Evolutionary conservation across 2,329 filamentous ascomycete genomes (phyloP).

Genomic region (Claviceps capensis): DNA sequence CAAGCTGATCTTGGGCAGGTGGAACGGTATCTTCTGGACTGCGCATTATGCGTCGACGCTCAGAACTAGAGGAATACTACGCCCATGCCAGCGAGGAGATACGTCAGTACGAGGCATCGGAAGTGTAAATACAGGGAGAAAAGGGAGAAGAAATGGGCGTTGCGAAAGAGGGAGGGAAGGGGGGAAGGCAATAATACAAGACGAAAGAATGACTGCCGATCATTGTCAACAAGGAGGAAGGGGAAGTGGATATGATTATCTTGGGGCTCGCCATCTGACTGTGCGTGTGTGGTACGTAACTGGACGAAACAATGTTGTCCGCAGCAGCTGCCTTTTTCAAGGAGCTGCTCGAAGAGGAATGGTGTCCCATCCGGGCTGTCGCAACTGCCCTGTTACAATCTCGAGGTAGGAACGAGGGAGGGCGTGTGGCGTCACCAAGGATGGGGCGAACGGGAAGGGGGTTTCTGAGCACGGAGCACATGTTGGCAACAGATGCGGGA

Average conservation of each 20-base stretch:
- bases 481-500: not conserved
- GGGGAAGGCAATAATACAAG: not conserved
- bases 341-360: slow-evolving; percentile 16
- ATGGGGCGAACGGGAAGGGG: not conserved
- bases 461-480: not conserved
- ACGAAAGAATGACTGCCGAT: not conserved
- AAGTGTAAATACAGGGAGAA: not conserved
- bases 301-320: too few species aligned
- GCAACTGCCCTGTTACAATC: slow-evolving; percentile 2
- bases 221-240: not conserved
- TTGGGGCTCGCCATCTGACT: slow-evolving; percentile 1
- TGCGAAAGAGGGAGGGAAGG: not conserved
- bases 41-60: slow-evolving; percentile 54
- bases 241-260: not conserved
- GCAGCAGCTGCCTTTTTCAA: not conserved
- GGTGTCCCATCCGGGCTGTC: slow-evolving; percentile 14
- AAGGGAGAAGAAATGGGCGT: not conserved
- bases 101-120: slow-evolving; percentile 1
- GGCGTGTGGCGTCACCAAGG: slow-evolving; percentile 2
- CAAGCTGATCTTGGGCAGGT: slow-evolving; percentile 12
- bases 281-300: not conserved
- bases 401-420: slow-evolving; percentile 23
- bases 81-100: not conserved
- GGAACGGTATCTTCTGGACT: slow-evolving; percentile 17
- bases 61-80: slow-evolving; percentile 61